These are phyloP conservation scores for Strigomonas galati DNA, from an alignment of 208 protist species.

Conservation along the genomic window DNA sequence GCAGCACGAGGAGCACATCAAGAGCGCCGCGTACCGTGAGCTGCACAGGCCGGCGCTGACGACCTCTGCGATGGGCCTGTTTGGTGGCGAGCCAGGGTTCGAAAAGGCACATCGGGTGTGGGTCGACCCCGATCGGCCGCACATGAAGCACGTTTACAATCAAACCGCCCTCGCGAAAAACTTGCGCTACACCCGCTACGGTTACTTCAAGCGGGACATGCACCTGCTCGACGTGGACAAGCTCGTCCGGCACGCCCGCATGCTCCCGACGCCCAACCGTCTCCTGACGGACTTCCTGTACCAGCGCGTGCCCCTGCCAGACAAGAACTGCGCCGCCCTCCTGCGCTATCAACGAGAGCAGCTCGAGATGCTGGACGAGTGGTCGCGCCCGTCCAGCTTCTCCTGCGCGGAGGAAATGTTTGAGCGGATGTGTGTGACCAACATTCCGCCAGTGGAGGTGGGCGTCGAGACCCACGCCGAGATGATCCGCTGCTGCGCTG, in stretches of 20 bases:
- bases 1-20: slow-evolving; percentile 48
- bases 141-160: slow-evolving; percentile 90
- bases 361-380: slow-evolving; percentile 70
- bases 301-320: slow-evolving; percentile 79
- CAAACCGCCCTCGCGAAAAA: slow-evolving; percentile 82
- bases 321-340: slow-evolving; percentile 78
- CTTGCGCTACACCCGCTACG: slow-evolving; percentile 87
- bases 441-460: slow-evolving; percentile 85
- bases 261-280: slow-evolving; percentile 82
- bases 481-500: slow-evolving; percentile 90
- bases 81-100: slow-evolving; percentile 88
- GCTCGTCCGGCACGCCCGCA: slow-evolving; percentile 82
- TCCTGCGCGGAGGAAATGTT: slow-evolving; percentile 83
- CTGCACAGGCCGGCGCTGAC: slow-evolving; percentile 80
- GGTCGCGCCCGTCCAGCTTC: slow-evolving; percentile 47
- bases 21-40: slow-evolving; percentile 76
- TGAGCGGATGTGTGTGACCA: slow-evolving; percentile 86
- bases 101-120: slow-evolving; percentile 88
- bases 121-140: slow-evolving; percentile 88
- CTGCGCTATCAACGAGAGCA: slow-evolving; percentile 78
- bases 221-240: slow-evolving; percentile 90
- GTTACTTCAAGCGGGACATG: slow-evolving; percentile 91
- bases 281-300: slow-evolving; percentile 90
- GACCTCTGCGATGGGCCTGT: slow-evolving; percentile 82
- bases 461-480: slow-evolving; percentile 84